Conservation (phyloP, 306 rosid genomes). For the Lablab purpureus region DNA sequence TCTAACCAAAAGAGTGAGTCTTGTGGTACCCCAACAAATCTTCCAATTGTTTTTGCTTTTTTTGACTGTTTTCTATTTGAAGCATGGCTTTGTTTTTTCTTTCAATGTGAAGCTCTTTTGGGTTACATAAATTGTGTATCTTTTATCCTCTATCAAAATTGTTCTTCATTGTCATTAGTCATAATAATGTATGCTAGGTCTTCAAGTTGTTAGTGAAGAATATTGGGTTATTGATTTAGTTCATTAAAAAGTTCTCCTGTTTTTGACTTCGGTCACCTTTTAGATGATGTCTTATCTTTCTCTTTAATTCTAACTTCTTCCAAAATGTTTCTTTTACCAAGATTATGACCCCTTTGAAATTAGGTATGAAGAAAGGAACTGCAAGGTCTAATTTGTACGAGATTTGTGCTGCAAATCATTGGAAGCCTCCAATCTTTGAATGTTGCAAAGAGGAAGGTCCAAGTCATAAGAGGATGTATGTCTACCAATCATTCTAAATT, state of each 20-base stretch:
- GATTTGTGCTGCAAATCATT: conserved; percentile 66
- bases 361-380: conserved; percentile 54
- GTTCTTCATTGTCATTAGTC: not conserved
- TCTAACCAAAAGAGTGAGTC: too few relatives aligned
- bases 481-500: not conserved
- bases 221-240: not conserved
- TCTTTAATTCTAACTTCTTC: not conserved
- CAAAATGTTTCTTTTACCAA: not conserved
- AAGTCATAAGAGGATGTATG: conserved; percentile 63
- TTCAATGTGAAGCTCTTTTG: not conserved
- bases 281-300: not conserved
- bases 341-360: conserved; percentile 1
- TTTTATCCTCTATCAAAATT: not conserved
- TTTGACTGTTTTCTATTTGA: not conserved
- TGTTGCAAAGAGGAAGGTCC: conserved; percentile 83
- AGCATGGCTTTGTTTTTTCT: not conserved
- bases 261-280: not conserved
- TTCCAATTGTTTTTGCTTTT: not conserved
- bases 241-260: too few relatives aligned
- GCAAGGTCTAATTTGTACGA: conserved; percentile 60
- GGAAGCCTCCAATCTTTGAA: conserved; percentile 69
- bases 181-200: not conserved
- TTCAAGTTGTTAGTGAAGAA: not conserved
- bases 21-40: not conserved
- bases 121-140: not conserved